Evolutionary conservation across 768 basidiomycete species (phyloP), one percentile per base, ranked within the genome.

Genomic region (Hemileccinum rubropunctum): DNA sequence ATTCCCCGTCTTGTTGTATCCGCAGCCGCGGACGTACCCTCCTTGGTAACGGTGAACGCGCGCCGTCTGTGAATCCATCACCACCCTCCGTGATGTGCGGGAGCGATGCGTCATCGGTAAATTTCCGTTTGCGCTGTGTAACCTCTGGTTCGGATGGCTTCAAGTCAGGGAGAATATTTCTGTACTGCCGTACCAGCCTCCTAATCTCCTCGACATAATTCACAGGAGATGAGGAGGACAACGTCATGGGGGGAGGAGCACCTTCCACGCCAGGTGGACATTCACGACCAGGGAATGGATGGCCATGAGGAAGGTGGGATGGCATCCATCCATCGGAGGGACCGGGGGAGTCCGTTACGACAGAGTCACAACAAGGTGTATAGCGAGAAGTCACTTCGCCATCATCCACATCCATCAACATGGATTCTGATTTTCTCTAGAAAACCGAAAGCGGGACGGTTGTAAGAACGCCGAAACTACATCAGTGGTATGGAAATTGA

Each of bases 61-160:
- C 20, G 34, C 32, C 3, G 5, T 47, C 48, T 14, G 40, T 6
- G 36, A 9, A 41, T 21, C 41, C 9, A 26, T 23, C 26, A 6
- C 37, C 38, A 28, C 45, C 23, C 10, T 8, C 47, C 17, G 28
- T 30, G 9, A 4, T 1, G 18, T 49, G 30, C 28, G 34, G 36
- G 20, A 37, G 23, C 9, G 36, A 32, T 14, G 51, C n/a, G 42
- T 41, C 52, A 6, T 45, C 23, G 21, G 42, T 21, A 5, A 1
- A 43, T 34, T 54, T 63, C 21, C 63, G 63, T 63, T 65, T 65
- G 11, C 51, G 48, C 12, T 47, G 7, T 5, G 40, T 4, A 28
- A 34, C 14, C 4, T 47, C 51, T 13, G 21, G 47, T 39, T 13
- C n/a, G 27, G n/a, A n/a, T n/a, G n/a, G n/a, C n/a, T n/a, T n/a